Conservation (phyloP, 2,329 filamentous ascomycete genomes). For the Aureobasidium lini region DNA sequence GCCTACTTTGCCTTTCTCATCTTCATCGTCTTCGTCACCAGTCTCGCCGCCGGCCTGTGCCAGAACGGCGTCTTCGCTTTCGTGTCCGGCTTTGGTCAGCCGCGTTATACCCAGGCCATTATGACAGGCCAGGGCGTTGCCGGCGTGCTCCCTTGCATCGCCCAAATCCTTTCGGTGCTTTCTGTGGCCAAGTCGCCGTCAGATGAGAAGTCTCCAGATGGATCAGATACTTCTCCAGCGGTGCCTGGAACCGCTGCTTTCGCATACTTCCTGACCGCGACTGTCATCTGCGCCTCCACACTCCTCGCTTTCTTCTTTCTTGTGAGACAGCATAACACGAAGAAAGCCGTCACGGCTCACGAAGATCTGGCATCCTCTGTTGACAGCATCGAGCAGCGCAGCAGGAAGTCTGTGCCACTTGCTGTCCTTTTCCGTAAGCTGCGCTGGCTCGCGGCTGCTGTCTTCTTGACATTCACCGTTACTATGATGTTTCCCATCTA, state of each 20-base stretch:
- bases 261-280: slow-evolving; percentile 84
- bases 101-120: slow-evolving; percentile 90
- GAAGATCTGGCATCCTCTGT: slow-evolving; percentile 10
- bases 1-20: slow-evolving; percentile 77
- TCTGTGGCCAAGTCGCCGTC: slow-evolving; percentile 37
- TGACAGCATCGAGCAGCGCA: slow-evolving; percentile 25
- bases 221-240: slow-evolving; percentile 28
- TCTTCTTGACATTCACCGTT: slow-evolving; percentile 72
- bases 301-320: slow-evolving; percentile 70
- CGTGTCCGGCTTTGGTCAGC: slow-evolving; percentile 72
- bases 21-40: slow-evolving; percentile 69
- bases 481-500: slow-evolving; percentile 97
- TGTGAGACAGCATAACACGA: slow-evolving; percentile 43
- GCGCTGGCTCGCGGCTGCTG: slow-evolving; percentile 65
- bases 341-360: slow-evolving; percentile 19
- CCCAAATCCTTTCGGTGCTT: slow-evolving; percentile 78
- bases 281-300: slow-evolving; percentile 62
- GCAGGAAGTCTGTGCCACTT: slow-evolving; percentile 50
- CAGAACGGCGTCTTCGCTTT: slow-evolving; percentile 95
- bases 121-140: slow-evolving; percentile 93
- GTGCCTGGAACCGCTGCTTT: slow-evolving; percentile 66
- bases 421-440: slow-evolving; percentile 66
- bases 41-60: slow-evolving; percentile 72
- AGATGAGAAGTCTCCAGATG: slow-evolving; percentile 30
- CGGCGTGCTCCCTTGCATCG: slow-evolving; percentile 79